Evolutionary conservation across 2,329 filamentous ascomycete genomes (phyloP), one percentile per base, ranked within the genome.

Genomic region (Sarocladiaceae sp.): DNA sequence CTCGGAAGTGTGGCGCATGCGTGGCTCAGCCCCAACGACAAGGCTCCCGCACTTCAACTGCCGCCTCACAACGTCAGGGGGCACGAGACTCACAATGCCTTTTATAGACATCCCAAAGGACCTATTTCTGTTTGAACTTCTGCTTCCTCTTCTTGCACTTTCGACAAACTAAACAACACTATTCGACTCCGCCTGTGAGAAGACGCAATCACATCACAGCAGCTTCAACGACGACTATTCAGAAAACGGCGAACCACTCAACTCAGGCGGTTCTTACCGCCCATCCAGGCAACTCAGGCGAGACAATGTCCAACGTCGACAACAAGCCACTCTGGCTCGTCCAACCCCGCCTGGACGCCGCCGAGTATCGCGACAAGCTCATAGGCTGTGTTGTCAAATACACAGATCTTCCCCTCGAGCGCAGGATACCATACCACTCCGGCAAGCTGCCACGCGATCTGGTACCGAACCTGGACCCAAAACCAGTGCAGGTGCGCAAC

Each of bases 321-420:
- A 44, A 60, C 18, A 62, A 62, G 53, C 60, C 60, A 3, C 62
- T 63, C 20, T 64, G 62, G 61, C 61, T 64, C 39, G 52, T 64
- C 51, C 57, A 57, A 37, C 62, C 61, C 6, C 58, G 62, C 5
- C 60, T 63, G 31, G 61, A 63, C 51, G 62, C 62, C 2, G 50
- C 44, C 39, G 56, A 58, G n/a, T 63, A 64, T 35, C 59, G 62
- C 53, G 61, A 63, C 54, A 61, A 56, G 54, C 61, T 64, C 51
- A 62, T 64, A 33, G 62, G 62, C 50, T 62, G 61, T 56, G 61
- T 64, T 53, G 57, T 64, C 55, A 61, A 60, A 46, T 63, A 61
- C 53, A 58, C 62, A 8, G 55, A 61, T 42, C 53, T 61, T 17
- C 62, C 62, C 17, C 60, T 57, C 13, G 61, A 64, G 50, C 55